Base-by-base conservation (phyloP, 139 green algal genomes). In the Auxenochlorella protothecoides region DNA sequence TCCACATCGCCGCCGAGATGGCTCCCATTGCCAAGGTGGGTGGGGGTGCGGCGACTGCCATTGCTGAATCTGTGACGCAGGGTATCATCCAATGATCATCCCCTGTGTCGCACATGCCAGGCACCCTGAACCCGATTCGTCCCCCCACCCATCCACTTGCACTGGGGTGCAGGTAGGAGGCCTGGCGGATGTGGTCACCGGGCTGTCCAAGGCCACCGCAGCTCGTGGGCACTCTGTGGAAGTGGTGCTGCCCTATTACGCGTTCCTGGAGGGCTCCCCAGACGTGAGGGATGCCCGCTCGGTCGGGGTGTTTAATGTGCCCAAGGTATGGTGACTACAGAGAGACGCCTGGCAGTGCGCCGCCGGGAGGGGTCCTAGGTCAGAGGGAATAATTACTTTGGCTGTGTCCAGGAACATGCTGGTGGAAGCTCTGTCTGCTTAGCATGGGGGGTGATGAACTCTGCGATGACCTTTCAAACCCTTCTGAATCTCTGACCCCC, bases 1-100 rank as follows among this genome's bases (percentile, higher is more conserved):
- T 96, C 60, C 93, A 98, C 80, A 74, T 97, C 16, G 91, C 89
- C 3, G 93, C 93, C 0, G 93, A 97, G 85, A 91, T 97, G 86
- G 93, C 93, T 52, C 93, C 93, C 16, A 76, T 92, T 15, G 93
- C 92, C 59, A 97, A 98, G 80, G 92, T 97, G 13, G 44, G 53
- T 44, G 27, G 27, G 27, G 27, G 27, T 44, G 27, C 27, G 27
- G 0, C 27, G 27, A 44, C 27, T 44, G 27, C 27, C 27, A 44
- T 1, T 44, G 27, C 27, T 44, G 27, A 44, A 44, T 44, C 27
- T 44, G 27, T 44, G 27, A 1, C n/a, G 12, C 16, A 68, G 27
- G 51, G 12, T 56, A 12, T 10, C 16, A 51, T 52, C 3, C 59
- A 68, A 64, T 64, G 59, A n/a, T n/a, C 59, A 10, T 63, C 10